Evolutionary conservation across 2,329 filamentous ascomycete species (phyloP).

Genomic region (Xylariaceae sp.): DNA sequence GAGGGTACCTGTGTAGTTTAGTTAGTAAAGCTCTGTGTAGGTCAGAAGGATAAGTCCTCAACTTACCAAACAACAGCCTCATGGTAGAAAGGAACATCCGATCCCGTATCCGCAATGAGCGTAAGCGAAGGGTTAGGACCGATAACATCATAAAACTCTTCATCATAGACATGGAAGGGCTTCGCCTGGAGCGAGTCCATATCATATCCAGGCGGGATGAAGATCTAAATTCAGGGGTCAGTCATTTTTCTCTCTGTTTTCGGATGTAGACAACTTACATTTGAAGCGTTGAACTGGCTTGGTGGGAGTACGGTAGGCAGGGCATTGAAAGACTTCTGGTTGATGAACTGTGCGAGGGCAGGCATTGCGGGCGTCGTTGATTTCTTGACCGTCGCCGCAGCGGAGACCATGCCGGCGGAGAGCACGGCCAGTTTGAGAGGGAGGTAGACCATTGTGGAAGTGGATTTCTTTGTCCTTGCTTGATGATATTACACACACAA

Average conservation of each 20-base stretch:
- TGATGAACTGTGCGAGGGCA: slow-evolving; percentile 38
- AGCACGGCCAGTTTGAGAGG: slow-evolving; percentile 18
- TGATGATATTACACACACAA: no score
- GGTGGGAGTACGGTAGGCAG: slow-evolving; percentile 37
- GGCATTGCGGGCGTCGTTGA: slow-evolving; percentile 29
- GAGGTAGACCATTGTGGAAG: background rate
- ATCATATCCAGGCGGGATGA: slow-evolving; percentile 41
- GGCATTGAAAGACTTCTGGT: slow-evolving; percentile 42
- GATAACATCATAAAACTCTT: slow-evolving; percentile 46
- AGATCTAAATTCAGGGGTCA: slow-evolving; percentile 29
- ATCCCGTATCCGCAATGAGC: slow-evolving; percentile 40
- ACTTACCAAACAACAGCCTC: slow-evolving; percentile 50
- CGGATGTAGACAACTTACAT: slow-evolving; percentile 26
- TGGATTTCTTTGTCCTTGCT: background rate
- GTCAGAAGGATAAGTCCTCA: background rate
- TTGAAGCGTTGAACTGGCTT: slow-evolving; percentile 34
- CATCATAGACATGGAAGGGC: slow-evolving; percentile 45
- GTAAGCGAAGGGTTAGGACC: slow-evolving; percentile 46
- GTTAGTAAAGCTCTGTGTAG: background rate
- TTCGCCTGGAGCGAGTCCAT: slow-evolving; percentile 35
- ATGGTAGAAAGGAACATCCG: slow-evolving; percentile 48
- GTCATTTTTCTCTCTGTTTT: background rate
- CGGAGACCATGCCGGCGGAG: slow-evolving; percentile 15
- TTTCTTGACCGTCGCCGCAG: slow-evolving; percentile 11
- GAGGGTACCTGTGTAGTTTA: slow-evolving; percentile 31